Conservation (phyloP, 306 rosid genomes). For the Ochetophila trinervis region DNA sequence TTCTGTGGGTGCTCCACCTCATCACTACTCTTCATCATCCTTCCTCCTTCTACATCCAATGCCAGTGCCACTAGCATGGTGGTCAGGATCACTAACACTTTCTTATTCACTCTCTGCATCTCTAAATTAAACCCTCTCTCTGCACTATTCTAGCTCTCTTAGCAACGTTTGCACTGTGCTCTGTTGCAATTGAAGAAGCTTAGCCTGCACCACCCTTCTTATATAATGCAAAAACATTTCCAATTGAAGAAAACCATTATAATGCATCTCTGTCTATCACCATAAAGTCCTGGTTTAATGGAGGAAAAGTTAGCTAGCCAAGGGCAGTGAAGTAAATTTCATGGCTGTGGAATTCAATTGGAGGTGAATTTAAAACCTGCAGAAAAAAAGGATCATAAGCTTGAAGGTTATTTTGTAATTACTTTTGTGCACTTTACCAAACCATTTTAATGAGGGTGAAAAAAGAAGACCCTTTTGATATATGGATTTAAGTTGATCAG, state of each 20-base stretch:
- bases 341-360: not conserved
- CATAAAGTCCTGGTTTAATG: not conserved
- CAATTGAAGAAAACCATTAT: not conserved
- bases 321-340: conserved; percentile 9
- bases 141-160: not conserved
- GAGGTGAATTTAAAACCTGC: too few relatives aligned
- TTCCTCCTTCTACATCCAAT: conserved; percentile 23
- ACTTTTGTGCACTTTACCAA: not conserved
- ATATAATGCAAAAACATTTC: conserved; percentile 19
- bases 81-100: conserved; percentile 23
- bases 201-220: conserved; percentile 14
- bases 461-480: not conserved
- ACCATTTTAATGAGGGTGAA: not conserved
- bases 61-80: conserved; percentile 19
- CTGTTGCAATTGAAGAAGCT: conserved; percentile 6
- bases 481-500: too few relatives aligned
- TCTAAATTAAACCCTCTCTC: not conserved
- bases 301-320: not conserved
- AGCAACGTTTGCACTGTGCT: not conserved
- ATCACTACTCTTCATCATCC: conserved; percentile 20
- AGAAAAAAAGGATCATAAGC: too few relatives aligned
- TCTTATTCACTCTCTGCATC: conserved; percentile 30
- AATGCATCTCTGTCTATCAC: not conserved
- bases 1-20: conserved; percentile 30
- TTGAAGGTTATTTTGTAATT: not conserved